These are phyloP conservation scores for Clarkia xantiana DNA, from an alignment of 345 rosid species.

Conservation along the genomic window DNA sequence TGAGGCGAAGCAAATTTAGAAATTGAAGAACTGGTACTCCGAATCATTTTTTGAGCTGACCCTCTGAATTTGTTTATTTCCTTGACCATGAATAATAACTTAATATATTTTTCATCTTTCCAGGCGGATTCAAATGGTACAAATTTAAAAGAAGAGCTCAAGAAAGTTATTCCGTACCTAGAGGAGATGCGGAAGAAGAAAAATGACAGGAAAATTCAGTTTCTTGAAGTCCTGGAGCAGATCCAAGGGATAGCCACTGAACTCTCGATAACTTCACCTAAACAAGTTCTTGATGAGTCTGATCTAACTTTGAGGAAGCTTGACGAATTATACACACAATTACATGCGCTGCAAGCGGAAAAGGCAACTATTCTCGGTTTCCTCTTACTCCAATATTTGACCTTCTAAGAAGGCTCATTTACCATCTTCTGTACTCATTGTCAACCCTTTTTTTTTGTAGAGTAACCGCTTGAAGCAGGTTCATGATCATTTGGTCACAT, in stretches of 20 bases:
- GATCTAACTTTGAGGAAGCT: conserved; percentile 71
- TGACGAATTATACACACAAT: conserved; percentile 52
- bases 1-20: too few relatives aligned
- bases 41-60: too few relatives aligned
- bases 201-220: conserved; percentile 68
- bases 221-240: conserved; percentile 45
- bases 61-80: too few relatives aligned
- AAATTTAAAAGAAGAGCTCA: conserved; percentile 81
- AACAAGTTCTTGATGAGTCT: conserved; percentile 38
- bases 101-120: conserved; percentile 3
- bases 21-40: too few relatives aligned
- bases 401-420: conserved; percentile 1
- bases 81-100: too few relatives aligned
- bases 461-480: conserved; percentile 53
- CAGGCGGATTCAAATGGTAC: conserved; percentile 65
- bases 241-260: conserved; percentile 40
- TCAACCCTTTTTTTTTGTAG: conserved; percentile 18
- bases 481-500: conserved; percentile 27
- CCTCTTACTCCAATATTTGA: neutral
- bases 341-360: conserved; percentile 54
- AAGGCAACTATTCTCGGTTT: conserved; percentile 30
- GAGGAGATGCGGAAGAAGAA: conserved; percentile 84
- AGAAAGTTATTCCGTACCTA: conserved; percentile 54
- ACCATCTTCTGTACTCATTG: neutral
- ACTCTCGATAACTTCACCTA: conserved; percentile 28